Percentiles rank a stretch among this genome's conserved stretches.
Evolutionary conservation across 768 basidiomycete genomes (phyloP).

Genomic region (Podaxis sp.): DNA sequence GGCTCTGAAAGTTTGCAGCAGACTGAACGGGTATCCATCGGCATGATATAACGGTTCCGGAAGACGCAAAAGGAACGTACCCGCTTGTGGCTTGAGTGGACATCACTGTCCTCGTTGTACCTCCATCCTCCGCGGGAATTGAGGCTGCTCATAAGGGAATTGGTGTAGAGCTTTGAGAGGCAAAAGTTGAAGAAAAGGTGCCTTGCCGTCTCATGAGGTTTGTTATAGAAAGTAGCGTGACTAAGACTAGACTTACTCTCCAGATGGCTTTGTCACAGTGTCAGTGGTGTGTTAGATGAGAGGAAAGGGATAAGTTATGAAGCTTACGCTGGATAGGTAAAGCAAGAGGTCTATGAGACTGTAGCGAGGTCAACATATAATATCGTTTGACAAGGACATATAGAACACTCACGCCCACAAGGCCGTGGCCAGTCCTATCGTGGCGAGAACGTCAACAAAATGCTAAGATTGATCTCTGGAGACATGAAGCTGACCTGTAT

Average conservation of each 20-base stretch:
- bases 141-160: conserved; percentile 39
- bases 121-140: conserved; percentile 35
- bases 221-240: not conserved
- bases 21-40: not conserved
- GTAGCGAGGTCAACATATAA: not conserved
- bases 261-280: conserved; percentile 8
- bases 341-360: conserved; percentile 21
- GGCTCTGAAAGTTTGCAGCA: not conserved
- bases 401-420: conserved; percentile 9
- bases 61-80: not conserved
- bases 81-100: conserved; percentile 1
- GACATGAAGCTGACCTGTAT: conserved; percentile 17
- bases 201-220: conserved; percentile 18
- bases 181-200: conserved; percentile 40
- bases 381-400: not conserved
- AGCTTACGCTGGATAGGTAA: conserved; percentile 24
- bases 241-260: conserved; percentile 14
- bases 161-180: conserved; percentile 42
- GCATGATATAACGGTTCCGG: not conserved
- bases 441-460: not conserved
- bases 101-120: conserved; percentile 13
- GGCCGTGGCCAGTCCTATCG: conserved; percentile 7
- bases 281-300: not conserved
- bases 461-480: not conserved
- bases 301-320: not conserved